Evolutionary conservation across 805 yeast species (phyloP).

Genomic region (Starmerella floricola): DNA sequence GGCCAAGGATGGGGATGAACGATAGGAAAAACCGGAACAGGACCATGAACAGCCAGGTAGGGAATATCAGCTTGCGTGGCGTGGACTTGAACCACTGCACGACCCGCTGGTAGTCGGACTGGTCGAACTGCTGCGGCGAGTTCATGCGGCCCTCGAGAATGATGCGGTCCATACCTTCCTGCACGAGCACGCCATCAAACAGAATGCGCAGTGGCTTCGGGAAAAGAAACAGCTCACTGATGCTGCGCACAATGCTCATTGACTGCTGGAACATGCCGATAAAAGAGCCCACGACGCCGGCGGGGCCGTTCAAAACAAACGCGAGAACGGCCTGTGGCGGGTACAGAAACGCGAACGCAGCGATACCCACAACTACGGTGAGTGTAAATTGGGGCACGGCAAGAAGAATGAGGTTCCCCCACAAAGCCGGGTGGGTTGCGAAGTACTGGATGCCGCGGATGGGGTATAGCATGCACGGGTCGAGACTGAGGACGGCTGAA

Average conservation of each 20-base stretch:
- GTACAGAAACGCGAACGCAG: constrained; percentile 33
- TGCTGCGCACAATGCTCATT: constrained; percentile 33
- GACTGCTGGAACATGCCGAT: constrained; percentile 36
- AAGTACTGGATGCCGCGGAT: constrained; percentile 36
- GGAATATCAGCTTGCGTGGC: constrained; percentile 33
- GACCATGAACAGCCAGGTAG: constrained; percentile 33
- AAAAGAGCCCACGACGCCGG: constrained; percentile 39
- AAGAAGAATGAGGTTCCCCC: constrained; percentile 38
- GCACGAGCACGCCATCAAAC: constrained; percentile 38
- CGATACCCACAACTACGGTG: constrained; percentile 30
- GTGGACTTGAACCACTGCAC: constrained; percentile 27
- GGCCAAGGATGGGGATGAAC: constrained; percentile 49
- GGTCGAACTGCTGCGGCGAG: constrained; percentile 23
- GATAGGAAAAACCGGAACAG: constrained; percentile 32
- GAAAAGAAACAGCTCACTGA: constrained; percentile 35
- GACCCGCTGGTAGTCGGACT: constrained; percentile 28
- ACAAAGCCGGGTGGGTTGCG: constrained; percentile 32
- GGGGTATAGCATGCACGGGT: constrained; percentile 24
- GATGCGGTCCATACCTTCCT: constrained; percentile 37
- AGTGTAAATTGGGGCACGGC: constrained; percentile 37
- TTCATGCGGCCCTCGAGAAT: constrained; percentile 33
- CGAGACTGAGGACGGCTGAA: neutral
- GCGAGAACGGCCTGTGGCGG: constrained; percentile 37
- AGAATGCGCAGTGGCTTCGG: constrained; percentile 38
- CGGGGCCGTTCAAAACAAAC: constrained; percentile 38